Evolutionary conservation across 345 rosid species (phyloP).

Genomic region (Salix caprea): DNA sequence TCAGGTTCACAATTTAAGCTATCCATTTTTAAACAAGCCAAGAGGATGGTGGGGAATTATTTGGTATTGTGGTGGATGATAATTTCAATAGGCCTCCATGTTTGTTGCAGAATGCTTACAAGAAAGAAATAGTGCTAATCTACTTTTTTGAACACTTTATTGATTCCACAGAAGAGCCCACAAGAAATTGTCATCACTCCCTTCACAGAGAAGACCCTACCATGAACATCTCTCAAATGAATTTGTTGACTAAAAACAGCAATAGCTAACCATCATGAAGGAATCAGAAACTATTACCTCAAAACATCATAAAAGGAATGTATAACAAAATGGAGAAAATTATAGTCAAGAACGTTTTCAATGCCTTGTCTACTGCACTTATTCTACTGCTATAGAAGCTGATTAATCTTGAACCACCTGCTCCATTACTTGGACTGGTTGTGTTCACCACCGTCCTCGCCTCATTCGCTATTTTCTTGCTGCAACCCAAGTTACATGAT

Average conservation of each 20-base stretch:
- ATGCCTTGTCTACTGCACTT: constrained; percentile 23
- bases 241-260: not conserved
- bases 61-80: no score
- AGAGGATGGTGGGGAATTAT: no score
- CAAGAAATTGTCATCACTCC: not conserved
- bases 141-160: not conserved
- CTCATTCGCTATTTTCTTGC: constrained; percentile 64
- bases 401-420: constrained; percentile 28
- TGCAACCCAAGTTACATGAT: constrained; percentile 28
- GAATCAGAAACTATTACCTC: constrained; percentile 8
- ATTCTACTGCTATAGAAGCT: constrained; percentile 28
- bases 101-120: not conserved
- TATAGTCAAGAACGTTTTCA: constrained; percentile 21
- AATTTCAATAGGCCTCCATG: not conserved
- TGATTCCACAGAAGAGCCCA: not conserved
- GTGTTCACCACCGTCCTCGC: constrained; percentile 61
- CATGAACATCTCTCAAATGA: not conserved
- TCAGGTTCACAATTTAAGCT: no score
- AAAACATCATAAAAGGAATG: constrained; percentile 33
- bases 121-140: not conserved
- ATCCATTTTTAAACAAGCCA: no score
- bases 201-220: not conserved
- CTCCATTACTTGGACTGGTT: constrained; percentile 41
- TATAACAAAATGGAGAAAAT: constrained; percentile 38
- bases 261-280: not conserved